These are phyloP conservation scores for Capsicum rhomboideum DNA, from an alignment of 257 asterid genomes.

Conservation along the genomic window DNA sequence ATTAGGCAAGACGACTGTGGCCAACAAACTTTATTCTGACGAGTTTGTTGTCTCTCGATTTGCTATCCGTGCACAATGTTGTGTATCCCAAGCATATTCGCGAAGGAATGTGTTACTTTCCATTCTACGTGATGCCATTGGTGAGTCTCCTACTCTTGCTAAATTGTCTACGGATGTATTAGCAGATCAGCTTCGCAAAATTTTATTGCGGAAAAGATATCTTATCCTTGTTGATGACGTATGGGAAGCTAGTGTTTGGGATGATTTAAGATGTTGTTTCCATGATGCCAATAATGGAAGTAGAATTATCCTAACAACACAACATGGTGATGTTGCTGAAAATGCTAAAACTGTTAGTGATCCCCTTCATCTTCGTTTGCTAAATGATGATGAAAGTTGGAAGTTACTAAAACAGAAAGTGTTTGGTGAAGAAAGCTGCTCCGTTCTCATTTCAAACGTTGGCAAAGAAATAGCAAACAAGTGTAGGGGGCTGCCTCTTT, in stretches of 20 bases:
- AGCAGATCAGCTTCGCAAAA: not conserved
- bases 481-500: conserved; percentile 11
- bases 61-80: conserved; percentile 27
- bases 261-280: not conserved
- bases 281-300: not conserved
- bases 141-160: conserved; percentile 11
- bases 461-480: not conserved
- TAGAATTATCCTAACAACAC: not conserved
- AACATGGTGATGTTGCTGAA: not conserved
- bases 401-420: not conserved
- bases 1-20: conserved; percentile 17
- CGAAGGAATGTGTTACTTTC: conserved; percentile 21
- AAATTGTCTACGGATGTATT: not conserved
- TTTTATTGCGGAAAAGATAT: not conserved
- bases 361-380: not conserved
- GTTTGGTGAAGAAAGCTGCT: not conserved
- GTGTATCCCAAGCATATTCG: conserved; percentile 30
- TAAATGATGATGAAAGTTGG: not conserved
- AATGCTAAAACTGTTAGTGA: not conserved
- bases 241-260: not conserved
- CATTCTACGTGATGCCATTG: conserved; percentile 17
- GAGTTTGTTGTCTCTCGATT: conserved; percentile 19
- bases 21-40: conserved; percentile 20
- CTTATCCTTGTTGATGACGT: not conserved
- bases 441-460: not conserved